These are phyloP conservation scores for Epichloe gansuensis DNA, from an alignment of 2,329 filamentous ascomycete genomes.

Conservation along the genomic window DNA sequence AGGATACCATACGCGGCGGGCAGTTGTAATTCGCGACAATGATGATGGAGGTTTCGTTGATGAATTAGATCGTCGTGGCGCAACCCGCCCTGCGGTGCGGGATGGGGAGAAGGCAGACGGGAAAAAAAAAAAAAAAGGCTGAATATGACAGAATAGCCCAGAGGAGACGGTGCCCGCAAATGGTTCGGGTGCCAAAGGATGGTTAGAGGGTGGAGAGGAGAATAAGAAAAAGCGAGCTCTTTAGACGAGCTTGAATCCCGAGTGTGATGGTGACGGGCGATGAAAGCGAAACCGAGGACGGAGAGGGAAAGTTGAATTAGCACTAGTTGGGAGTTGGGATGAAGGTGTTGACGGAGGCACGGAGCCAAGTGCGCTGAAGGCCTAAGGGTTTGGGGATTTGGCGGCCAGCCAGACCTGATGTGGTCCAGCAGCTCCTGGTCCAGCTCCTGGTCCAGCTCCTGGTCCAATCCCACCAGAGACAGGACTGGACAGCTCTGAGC, in stretches of 20 bases:
- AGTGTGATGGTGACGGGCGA: constrained; percentile 2
- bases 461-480: no score
- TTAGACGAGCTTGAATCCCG: not conserved
- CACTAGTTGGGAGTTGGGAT: not conserved
- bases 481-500: not conserved
- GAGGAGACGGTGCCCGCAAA: not conserved
- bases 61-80: not conserved
- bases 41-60: constrained; percentile 6
- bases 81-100: constrained; percentile 14
- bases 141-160: not conserved
- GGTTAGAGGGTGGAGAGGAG: not conserved
- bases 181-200: not conserved
- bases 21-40: not conserved
- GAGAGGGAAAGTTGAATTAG: not conserved
- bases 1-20: constrained; percentile 16
- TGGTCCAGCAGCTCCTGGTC: not conserved
- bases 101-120: constrained; percentile 1
- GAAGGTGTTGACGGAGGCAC: constrained; percentile 3
- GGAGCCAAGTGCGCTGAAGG: not conserved
- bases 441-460: no score
- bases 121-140: constrained; percentile 7
- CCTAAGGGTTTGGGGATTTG: not conserved
- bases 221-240: not conserved
- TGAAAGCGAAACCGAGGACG: not conserved
- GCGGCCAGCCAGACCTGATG: not conserved